Conservation (phyloP, 148 eudicot genomes). For the Amaranthus palmeri region DNA sequence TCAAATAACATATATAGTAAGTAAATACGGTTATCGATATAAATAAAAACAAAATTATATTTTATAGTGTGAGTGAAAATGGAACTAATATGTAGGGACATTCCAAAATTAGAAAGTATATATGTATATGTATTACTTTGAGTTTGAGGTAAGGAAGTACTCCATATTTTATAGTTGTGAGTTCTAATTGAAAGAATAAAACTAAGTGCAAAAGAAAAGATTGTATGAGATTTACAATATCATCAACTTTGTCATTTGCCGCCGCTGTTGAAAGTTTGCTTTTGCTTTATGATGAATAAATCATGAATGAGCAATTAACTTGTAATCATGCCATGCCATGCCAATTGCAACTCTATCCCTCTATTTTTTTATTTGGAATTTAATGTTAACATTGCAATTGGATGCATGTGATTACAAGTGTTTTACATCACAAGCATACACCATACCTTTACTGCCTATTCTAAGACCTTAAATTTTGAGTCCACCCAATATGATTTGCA, state of each 20-base stretch:
- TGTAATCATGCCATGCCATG: too few relatives aligned
- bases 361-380: background rate
- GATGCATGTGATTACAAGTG: conserved; percentile 8
- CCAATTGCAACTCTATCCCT: too few relatives aligned
- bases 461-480: background rate
- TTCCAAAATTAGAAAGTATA: background rate
- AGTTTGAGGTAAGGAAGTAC: background rate
- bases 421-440: conserved; percentile 4
- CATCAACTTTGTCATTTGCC: conserved; percentile 18
- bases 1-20: too few relatives aligned
- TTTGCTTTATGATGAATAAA: conserved; percentile 16
- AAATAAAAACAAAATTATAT: too few relatives aligned
- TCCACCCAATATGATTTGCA: too few relatives aligned
- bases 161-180: background rate
- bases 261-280: conserved; percentile 15
- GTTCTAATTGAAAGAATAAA: conserved; percentile 19
- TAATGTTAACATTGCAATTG: background rate
- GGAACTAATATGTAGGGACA: background rate
- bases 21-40: too few relatives aligned
- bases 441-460: conserved; percentile 4
- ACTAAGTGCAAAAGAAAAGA: conserved; percentile 15
- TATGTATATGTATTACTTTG: background rate
- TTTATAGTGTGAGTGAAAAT: background rate
- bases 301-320: conserved; percentile 15
- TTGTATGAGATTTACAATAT: conserved; percentile 18